Base-by-base conservation (phyloP, 2,329 filamentous ascomycete genomes). In the Colletotrichum sp. region DNA sequence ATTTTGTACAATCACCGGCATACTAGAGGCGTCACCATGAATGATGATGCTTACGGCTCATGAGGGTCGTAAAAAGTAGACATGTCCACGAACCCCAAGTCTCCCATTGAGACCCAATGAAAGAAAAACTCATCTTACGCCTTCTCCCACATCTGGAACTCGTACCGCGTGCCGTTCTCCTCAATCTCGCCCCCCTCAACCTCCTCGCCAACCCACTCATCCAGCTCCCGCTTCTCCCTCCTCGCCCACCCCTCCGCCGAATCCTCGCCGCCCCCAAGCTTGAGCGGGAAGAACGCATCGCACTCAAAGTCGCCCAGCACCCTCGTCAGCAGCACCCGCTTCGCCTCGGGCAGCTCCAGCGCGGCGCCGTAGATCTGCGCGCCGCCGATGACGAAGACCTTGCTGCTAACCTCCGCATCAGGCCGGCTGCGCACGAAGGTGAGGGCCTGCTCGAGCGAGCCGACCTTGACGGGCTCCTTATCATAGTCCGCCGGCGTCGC, bases 371-470 rank as follows among this genome's bases (percentile, higher is more conserved):
- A 99, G 78, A 98, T 93, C 86, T 96, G 94, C 72, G 92, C 94
- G 6, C 97, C 97, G 28, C 97, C 97, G 80, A 99, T 98, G 59
- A 98, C 91, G 84, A 96, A 98, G 5, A 95, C 89, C 79, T 91
- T 90, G 11, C 89, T 90, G 39, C 89, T 90, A 39, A 93, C 79
- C 15, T 77, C 80, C 59, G 61, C 66, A 11, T 78, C 79, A 63
- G 77, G 68, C 68, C 83, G 82, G 32, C 79, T 81, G 48, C 80
- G 78, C n/a, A 90, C 85, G 71, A 87, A 87, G 64, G 81, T 80
- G 57, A 95, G 79, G 5, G 93, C 93, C 66, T 87, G 85, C 71
- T 91, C 89, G 6, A 95, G 83, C 13, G 92, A 92, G 2, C 84
- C 82, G 6, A 91, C 90, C 67, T 91, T 89, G 4, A 95, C 85